Base-by-base conservation (phyloP, 2,329 filamentous ascomycete genomes). In the Aspergillus ruber region DNA sequence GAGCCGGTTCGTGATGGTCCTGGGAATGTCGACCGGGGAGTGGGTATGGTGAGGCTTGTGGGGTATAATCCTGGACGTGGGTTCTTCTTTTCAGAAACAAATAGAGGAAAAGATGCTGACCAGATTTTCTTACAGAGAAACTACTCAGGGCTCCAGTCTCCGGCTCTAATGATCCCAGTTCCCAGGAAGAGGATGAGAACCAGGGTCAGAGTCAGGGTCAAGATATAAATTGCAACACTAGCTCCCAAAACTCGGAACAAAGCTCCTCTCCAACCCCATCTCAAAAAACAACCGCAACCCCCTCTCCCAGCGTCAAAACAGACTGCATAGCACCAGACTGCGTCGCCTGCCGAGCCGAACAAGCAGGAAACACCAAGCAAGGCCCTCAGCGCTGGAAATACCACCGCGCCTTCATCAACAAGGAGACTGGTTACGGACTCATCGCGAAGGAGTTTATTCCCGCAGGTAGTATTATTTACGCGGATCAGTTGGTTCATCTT, bases 361-460 rank as follows among this genome's bases (percentile, higher is more conserved):
- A n/a, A n/a, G 13, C n/a, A 35, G 23, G 27, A 17, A 39, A 36
- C 15, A 38, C 10, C 6, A 29, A 25, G 40, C 27, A 23, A 10
- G 32, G 38, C 25, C 25, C 4, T 10, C 25, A 29, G 25, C 25
- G 25, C 9, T 36, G 33, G 33, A 36, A 36, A 18, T 36, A 15
- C 33, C n/a, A 36, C 6, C 33, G 33, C 33, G 2, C 44, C 0
- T 49, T 38, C 17, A 50, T 55, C 23, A 50, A 41, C 35, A 29
- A 42, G 2, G 15, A 32, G 1, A 18, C 44, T 7, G 54, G 52
- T 15, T 40, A 27, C 5, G 54, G 54, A 1, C 42, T 56, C 9
- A 20, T 56, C 9, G 39, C 52, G 1, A 53, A 23, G 4, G n/a
- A 48, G 21, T 4, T 15, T 8, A 56, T 56, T 25, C 43, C 48